Evolutionary conservation across 805 yeast species (phyloP).

Genomic region (Grigorovia humatica): DNA sequence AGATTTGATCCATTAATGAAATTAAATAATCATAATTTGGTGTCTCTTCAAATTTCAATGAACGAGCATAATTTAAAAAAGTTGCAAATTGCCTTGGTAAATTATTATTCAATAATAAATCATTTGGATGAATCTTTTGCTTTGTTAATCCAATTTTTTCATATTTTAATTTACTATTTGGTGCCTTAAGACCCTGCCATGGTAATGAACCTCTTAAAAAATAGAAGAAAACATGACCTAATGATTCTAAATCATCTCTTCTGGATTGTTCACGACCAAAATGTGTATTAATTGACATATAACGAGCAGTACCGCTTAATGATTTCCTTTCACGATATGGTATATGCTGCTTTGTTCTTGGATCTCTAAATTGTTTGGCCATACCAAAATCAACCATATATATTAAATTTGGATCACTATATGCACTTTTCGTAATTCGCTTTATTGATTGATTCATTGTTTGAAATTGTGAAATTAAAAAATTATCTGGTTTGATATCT

Average conservation of each 20-base stretch:
- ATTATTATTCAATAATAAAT: slow-evolving; percentile 42
- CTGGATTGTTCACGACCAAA: slow-evolving; percentile 75
- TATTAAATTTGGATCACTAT: slow-evolving; percentile 53
- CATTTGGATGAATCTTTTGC: slow-evolving; percentile 54
- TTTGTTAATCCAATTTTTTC: slow-evolving; percentile 79
- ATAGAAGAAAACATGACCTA: slow-evolving; percentile 76
- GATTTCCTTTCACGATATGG: slow-evolving; percentile 77
- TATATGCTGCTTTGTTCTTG: slow-evolving; percentile 67
- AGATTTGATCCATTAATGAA: slow-evolving; percentile 47
- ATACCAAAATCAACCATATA: slow-evolving; percentile 77
- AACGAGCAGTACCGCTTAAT: slow-evolving; percentile 75
- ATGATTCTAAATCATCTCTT: slow-evolving; percentile 71
- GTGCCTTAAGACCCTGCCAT: slow-evolving; percentile 87
- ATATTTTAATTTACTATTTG: slow-evolving; percentile 72
- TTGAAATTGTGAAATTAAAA: slow-evolving; percentile 39
- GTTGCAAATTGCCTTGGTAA: slow-evolving; percentile 68
- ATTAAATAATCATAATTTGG: slow-evolving; percentile 67
- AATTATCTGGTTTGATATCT: slow-evolving; percentile 79
- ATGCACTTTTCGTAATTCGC: slow-evolving; percentile 41
- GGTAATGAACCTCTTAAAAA: slow-evolving; percentile 72
- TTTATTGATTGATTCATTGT: slow-evolving; percentile 12
- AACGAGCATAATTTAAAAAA: slow-evolving; percentile 58
- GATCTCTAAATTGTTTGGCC: slow-evolving; percentile 80
- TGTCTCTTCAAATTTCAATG: slow-evolving; percentile 64
- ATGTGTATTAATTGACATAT: slow-evolving; percentile 85